These are phyloP conservation scores for Auriscalpium orientale DNA, from an alignment of 768 basidiomycete species.

Conservation along the genomic window DNA sequence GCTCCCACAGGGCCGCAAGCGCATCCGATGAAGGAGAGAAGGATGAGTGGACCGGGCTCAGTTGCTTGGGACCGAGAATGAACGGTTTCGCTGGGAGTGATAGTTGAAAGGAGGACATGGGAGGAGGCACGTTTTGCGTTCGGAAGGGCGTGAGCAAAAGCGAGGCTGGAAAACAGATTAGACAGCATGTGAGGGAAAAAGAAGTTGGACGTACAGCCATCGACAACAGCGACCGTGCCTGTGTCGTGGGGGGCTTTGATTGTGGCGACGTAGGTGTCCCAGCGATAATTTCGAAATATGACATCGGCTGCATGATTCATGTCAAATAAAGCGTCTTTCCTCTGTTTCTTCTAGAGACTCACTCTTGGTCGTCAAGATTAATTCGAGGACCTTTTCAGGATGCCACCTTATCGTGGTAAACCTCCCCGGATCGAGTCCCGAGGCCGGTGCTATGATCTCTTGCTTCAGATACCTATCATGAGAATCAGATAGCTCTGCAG, in stretches of 20 bases:
- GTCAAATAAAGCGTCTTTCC: too few relatives aligned
- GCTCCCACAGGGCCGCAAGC: slow-evolving; percentile 62
- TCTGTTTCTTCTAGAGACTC: slow-evolving; percentile 18
- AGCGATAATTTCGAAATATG: slow-evolving; percentile 57
- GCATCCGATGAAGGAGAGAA: slow-evolving; percentile 52
- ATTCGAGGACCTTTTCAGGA: slow-evolving; percentile 61
- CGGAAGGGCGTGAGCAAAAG: slow-evolving; percentile 89
- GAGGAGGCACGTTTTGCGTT: slow-evolving; percentile 94
- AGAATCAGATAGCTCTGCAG: slow-evolving; percentile 2
- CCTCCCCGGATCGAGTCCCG: slow-evolving; percentile 30
- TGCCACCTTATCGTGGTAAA: slow-evolving; percentile 84
- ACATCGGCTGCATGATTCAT: slow-evolving; percentile 34
- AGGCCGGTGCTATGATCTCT: slow-evolving; percentile 51
- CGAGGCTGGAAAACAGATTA: slow-evolving; percentile 39
- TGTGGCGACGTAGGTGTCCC: slow-evolving; percentile 69
- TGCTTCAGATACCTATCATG: slow-evolving; percentile 83
- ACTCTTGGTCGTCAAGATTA: slow-evolving; percentile 67
- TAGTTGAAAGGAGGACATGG: slow-evolving; percentile 71
- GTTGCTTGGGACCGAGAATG: slow-evolving; percentile 43
- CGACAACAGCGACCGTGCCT: slow-evolving; percentile 82
- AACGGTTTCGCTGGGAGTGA: slow-evolving; percentile 15
- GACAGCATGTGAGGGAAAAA: neutral
- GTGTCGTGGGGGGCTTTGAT: slow-evolving; percentile 62
- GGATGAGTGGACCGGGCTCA: slow-evolving; percentile 55
- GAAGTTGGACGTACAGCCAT: slow-evolving; percentile 60